Conservation (phyloP, 306 rosid genomes). For the Acacia confusa region DNA sequence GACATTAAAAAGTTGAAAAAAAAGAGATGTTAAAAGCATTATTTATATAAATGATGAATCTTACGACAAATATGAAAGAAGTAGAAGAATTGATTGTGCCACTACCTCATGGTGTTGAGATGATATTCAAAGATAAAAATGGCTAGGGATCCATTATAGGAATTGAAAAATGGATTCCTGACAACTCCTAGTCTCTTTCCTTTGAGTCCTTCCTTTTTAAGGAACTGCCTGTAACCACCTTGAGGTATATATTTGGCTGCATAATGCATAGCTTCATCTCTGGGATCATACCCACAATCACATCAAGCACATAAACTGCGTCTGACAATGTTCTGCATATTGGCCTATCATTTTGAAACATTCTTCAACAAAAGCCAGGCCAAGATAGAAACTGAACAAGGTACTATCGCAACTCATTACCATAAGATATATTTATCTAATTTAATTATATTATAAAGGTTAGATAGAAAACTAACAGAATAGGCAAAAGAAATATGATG, state of each 20-base stretch:
- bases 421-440: too few relatives aligned
- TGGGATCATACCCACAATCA: constrained; percentile 59
- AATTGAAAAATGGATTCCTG: constrained; percentile 47
- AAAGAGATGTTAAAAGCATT: too few relatives aligned
- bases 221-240: constrained; percentile 62
- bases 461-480: too few relatives aligned
- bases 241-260: constrained; percentile 52
- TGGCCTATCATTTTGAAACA: constrained; percentile 44
- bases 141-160: constrained; percentile 38
- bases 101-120: constrained; percentile 45
- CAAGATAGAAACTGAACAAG: too few relatives aligned
- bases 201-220: constrained; percentile 50
- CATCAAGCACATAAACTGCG: constrained; percentile 72
- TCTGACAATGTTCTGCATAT: constrained; percentile 77
- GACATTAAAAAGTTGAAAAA: too few relatives aligned
- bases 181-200: constrained; percentile 74
- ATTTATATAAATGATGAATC: too few relatives aligned
- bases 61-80: background rate
- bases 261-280: constrained; percentile 55
- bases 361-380: too few relatives aligned
- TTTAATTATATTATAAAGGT: too few relatives aligned
- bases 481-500: too few relatives aligned
- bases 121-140: constrained; percentile 48
- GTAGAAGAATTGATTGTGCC: background rate
- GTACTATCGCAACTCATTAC: too few relatives aligned